Base-by-base conservation (phyloP, 768 basidiomycete species). In the Lactifluus pinguis region DNA sequence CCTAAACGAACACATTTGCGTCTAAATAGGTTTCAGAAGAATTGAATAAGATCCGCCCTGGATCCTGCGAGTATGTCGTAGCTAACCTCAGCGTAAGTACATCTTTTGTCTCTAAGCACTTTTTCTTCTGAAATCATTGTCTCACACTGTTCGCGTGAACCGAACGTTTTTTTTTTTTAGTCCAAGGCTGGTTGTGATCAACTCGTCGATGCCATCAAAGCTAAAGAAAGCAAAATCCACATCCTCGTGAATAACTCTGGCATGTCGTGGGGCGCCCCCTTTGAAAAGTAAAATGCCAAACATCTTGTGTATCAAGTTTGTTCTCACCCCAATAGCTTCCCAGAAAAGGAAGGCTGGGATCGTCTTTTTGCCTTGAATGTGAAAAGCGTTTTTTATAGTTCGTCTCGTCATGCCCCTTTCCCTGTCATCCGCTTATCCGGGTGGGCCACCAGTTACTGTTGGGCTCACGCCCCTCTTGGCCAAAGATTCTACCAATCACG, bases 241-340 rank as follows among this genome's bases (percentile, higher is more conserved):
- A 84, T 93, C 54, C 80, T 94, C 6, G 81, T 93, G 48, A 92
- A 91, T 72, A 92, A 92, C 72, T 86, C 86, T 9, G 91, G 90
- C 7, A 83, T 82, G 30, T 79, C 86, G 17, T 92, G 89, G 90
- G 89, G 87, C 17, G 83, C 85, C 8, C 77, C 83, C 0, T 89
- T 79, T 69, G 75, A 80, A 10, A 77, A 85, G 70, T 73, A 59
- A 59, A 34, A 38, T 39, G 71, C 47, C 6, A 6, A 25, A 3
- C 38, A 10, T 32, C 25, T 36, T 11, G 17, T 25, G n/a, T 19
- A 6, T 32, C 32, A 25, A 25, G 25, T 25, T 25, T 25, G 25
- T 2, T 2, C 25, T 25, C 25, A 25, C 6, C 29, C 29, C n/a
- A 25, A 38, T 55, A 74, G 72, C 65, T 82, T 88, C 63, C 89